A percentile compares a stretch with the other conserved stretches of the same genome.
Conservation (phyloP, 129 eudicot genomes). For the Flaveria ramosissima region DNA sequence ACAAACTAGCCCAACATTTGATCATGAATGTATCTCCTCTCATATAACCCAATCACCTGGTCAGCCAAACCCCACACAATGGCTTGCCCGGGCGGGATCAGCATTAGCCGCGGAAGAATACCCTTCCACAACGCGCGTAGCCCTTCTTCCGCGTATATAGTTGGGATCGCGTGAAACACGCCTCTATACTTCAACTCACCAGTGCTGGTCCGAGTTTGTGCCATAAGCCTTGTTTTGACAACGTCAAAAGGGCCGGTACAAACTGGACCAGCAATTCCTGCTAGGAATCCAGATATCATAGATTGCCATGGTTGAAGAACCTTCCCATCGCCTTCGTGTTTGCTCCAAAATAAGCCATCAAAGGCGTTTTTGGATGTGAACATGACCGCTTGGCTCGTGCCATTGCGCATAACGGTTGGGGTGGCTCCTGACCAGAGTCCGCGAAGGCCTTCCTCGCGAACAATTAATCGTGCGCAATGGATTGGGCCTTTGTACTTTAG, state of each 20-base stretch:
- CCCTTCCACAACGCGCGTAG: slow-evolving; percentile 88
- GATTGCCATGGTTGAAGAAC: slow-evolving; percentile 88
- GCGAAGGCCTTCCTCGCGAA: slow-evolving; percentile 78
- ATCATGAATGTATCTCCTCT: slow-evolving; percentile 53
- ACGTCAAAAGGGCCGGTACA: slow-evolving; percentile 97
- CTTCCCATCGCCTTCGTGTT: slow-evolving; percentile 81
- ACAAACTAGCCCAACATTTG: not conserved
- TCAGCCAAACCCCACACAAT: slow-evolving; percentile 98
- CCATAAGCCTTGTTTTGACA: slow-evolving; percentile 95
- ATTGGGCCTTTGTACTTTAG: slow-evolving; percentile 86
- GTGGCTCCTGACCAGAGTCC: slow-evolving; percentile 97
- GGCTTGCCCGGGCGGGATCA: slow-evolving; percentile 98
- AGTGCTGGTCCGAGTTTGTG: slow-evolving; percentile 56
- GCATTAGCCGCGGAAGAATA: slow-evolving; percentile 81
- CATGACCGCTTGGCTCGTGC: slow-evolving; percentile 98
- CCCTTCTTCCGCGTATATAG: slow-evolving; percentile 83
- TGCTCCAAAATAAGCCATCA: slow-evolving; percentile 72
- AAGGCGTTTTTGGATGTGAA: slow-evolving; percentile 79
- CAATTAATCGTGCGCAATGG: slow-evolving; percentile 73
- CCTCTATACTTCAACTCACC: slow-evolving; percentile 78
- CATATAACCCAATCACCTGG: slow-evolving; percentile 78
- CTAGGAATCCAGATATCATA: slow-evolving; percentile 91
- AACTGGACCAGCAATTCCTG: slow-evolving; percentile 81
- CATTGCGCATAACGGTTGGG: slow-evolving; percentile 94
- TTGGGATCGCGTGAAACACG: slow-evolving; percentile 74